Conservation (phyloP, 2,329 filamentous ascomycete genomes). For the Penicillium sp. region DNA sequence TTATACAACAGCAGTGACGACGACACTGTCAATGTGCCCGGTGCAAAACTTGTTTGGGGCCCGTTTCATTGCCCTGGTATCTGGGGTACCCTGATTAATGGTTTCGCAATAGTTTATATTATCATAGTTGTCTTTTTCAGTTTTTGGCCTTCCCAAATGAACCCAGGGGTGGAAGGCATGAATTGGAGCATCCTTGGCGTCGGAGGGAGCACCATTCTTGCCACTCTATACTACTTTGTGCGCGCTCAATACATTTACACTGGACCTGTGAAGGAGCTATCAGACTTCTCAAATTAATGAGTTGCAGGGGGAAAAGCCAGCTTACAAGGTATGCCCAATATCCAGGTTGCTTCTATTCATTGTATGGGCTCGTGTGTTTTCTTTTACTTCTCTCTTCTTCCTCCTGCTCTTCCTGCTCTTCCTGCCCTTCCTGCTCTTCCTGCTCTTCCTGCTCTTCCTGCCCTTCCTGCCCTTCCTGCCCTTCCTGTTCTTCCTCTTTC, state of each 20-base stretch:
- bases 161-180: constrained; percentile 2
- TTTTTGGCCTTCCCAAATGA: constrained; percentile 7
- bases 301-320: too few relatives aligned
- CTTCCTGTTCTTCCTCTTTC: too few relatives aligned
- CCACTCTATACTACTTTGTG: constrained; percentile 2
- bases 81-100: constrained; percentile 3
- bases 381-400: too few relatives aligned
- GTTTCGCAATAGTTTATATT: constrained; percentile 9
- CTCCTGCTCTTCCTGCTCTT: too few relatives aligned
- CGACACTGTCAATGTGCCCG: constrained; percentile 21
- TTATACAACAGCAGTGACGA: constrained; percentile 35
- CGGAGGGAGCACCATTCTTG: constrained; percentile 2
- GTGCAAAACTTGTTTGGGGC: background rate
- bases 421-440: too few relatives aligned
- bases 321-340: too few relatives aligned
- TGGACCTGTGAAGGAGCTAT: too few relatives aligned
- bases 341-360: too few relatives aligned
- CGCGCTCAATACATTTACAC: constrained; percentile 5
- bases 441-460: too few relatives aligned
- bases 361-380: too few relatives aligned
- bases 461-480: too few relatives aligned
- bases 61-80: background rate
- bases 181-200: constrained; percentile 9
- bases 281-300: too few relatives aligned
- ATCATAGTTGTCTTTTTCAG: constrained; percentile 10